phyloP scores from a whole-genome alignment of 768 basidiomycete genomes.

The Leucocoprinus birnbaumii region DNA sequence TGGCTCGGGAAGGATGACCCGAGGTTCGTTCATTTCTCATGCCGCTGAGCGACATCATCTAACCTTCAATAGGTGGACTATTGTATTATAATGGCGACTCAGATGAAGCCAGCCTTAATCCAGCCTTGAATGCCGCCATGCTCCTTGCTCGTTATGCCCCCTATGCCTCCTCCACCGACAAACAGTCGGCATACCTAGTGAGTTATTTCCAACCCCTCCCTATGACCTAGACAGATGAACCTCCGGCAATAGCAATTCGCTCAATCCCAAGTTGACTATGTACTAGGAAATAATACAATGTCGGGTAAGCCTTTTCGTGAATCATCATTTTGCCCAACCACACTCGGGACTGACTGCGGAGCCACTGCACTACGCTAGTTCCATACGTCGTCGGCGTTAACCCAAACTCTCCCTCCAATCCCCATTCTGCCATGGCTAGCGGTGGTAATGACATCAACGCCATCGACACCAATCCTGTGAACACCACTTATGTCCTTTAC shows the following conservation, averaged over 20 bases:
- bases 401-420: constrained; percentile 88
- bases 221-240: neutral
- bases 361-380: constrained; percentile 30
- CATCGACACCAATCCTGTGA: constrained; percentile 69
- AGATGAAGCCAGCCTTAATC: constrained; percentile 75
- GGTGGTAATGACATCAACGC: constrained; percentile 70
- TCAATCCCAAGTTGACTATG: constrained; percentile 75
- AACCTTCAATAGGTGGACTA: constrained; percentile 57
- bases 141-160: constrained; percentile 74
- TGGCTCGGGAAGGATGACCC: constrained; percentile 52
- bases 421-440: constrained; percentile 86
- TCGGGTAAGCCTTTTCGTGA: constrained; percentile 57
- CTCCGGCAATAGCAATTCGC: constrained; percentile 57
- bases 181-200: constrained; percentile 60
- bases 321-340: neutral
- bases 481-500: constrained; percentile 77
- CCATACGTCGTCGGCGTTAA: constrained; percentile 88
- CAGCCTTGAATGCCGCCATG: constrained; percentile 87
- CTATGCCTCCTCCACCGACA: constrained; percentile 60
- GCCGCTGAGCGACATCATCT: neutral
- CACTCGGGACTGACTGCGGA: neutral
- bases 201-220: constrained; percentile 13
- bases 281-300: constrained; percentile 89
- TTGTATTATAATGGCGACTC: constrained; percentile 85
- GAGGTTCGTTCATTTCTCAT: constrained; percentile 39